A percentile compares a stretch with the other conserved stretches of the same genome.
These are phyloP conservation scores for Phoenix dactylifera DNA, from an alignment of 176 grass and related monocot species.

Conservation along the genomic window DNA sequence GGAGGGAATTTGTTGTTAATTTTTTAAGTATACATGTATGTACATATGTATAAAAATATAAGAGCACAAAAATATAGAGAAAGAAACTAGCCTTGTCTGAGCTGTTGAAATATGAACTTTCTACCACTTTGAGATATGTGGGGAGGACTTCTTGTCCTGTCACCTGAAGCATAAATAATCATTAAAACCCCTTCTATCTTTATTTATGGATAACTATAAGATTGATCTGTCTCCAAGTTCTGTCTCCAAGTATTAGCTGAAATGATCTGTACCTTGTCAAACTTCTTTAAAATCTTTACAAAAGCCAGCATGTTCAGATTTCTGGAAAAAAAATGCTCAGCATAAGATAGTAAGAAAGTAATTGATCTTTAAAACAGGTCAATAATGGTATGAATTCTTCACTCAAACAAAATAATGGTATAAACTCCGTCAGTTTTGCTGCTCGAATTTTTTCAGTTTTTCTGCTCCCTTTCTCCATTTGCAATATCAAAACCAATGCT, in stretches of 20 bases:
- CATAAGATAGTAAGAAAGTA: too few species aligned
- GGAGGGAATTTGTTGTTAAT: not conserved
- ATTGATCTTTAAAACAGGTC: too few species aligned
- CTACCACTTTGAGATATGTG: conserved; percentile 82
- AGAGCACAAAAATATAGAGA: not conserved
- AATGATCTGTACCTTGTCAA: conserved; percentile 54
- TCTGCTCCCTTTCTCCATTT: too few species aligned
- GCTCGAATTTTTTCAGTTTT: too few species aligned
- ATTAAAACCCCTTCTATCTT: not conserved
- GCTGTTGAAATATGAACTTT: conserved; percentile 95
- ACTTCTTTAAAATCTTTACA: conserved; percentile 95
- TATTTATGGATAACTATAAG: not conserved
- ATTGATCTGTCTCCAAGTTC: not conserved
- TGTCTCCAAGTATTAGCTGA: not conserved
- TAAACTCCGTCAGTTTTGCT: too few species aligned
- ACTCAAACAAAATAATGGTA: too few species aligned
- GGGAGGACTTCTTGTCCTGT: conserved; percentile 61
- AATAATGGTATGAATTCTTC: too few species aligned
- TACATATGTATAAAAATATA: not conserved
- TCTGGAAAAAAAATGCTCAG: conserved; percentile 25
- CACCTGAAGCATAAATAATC: conserved; percentile 43
- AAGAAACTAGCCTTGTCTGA: conserved; percentile 60
- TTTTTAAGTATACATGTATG: not conserved
- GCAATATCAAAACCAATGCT: too few species aligned
- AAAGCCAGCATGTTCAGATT: conserved; percentile 94